Evolutionary conservation across 345 rosid species (phyloP).

Genomic region (Euphorbia tirucalli): DNA sequence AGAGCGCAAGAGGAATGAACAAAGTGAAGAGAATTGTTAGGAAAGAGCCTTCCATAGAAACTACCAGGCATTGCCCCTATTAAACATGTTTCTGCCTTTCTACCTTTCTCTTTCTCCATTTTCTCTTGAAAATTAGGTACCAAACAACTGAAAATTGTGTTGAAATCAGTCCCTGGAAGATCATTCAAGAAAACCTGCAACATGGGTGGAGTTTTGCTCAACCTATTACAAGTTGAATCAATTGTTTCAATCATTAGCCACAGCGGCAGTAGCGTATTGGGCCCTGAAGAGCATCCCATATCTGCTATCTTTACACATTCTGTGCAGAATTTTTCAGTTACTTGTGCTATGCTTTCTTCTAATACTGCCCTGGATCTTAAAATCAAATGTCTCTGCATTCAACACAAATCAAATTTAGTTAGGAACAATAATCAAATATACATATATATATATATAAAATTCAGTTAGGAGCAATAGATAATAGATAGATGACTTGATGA

Average conservation of each 20-base stretch:
- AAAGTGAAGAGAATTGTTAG: background rate
- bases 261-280: constrained; percentile 31
- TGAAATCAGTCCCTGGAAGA: constrained; percentile 49
- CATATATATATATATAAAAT: too few species aligned
- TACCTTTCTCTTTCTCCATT: background rate
- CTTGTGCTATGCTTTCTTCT: background rate
- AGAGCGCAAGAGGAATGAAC: constrained; percentile 4
- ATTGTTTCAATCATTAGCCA: constrained; percentile 19
- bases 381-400: background rate
- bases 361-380: background rate
- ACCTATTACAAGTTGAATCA: background rate
- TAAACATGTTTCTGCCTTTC: background rate
- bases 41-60: constrained; percentile 11
- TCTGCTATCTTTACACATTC: constrained; percentile 20
- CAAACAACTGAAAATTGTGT: constrained; percentile 29
- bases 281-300: constrained; percentile 51
- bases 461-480: too few species aligned
- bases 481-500: too few species aligned
- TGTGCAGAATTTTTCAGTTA: background rate
- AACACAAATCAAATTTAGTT: background rate
- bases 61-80: background rate
- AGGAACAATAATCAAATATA: too few species aligned
- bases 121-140: background rate
- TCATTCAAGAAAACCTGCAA: constrained; percentile 43
- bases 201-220: constrained; percentile 21